A percentile compares a stretch with the other conserved stretches of the same genome.
Evolutionary conservation across 176 grass and related monocot genomes (phyloP).

Genomic region (Tillandsia leiboldiana): DNA sequence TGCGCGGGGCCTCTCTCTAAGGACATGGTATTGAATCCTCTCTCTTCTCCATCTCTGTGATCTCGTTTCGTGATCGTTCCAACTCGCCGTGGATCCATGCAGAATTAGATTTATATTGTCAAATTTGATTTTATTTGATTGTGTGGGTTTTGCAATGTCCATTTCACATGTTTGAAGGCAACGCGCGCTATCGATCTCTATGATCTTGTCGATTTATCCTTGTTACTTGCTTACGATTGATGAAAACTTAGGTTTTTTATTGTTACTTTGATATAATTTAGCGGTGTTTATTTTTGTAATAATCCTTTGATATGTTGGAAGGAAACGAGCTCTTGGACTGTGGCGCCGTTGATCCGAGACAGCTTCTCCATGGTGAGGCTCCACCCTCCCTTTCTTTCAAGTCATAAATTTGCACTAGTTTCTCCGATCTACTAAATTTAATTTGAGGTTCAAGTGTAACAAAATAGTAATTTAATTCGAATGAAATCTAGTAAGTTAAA

Average conservation of each 20-base stretch:
- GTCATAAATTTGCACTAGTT: too few relatives aligned
- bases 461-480: too few relatives aligned
- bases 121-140: not conserved
- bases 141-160: not conserved
- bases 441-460: too few relatives aligned
- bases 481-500: too few relatives aligned
- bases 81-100: too few relatives aligned
- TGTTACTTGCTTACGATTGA: not conserved
- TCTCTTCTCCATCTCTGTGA: not conserved
- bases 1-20: constrained; percentile 70
- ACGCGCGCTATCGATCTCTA: too few relatives aligned
- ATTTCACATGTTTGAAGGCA: not conserved
- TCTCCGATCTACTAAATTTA: too few relatives aligned
- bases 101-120: not conserved
- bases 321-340: constrained; percentile 73
- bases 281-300: not conserved
- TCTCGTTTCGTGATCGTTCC: not conserved
- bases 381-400: not conserved
- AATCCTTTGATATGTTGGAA: constrained; percentile 13
- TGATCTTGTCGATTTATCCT: not conserved
- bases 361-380: constrained; percentile 78
- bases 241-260: not conserved
- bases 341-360: constrained; percentile 55
- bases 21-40: constrained; percentile 50
- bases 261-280: not conserved